Evolutionary conservation across 768 basidiomycete genomes (phyloP), one percentile per base, ranked within the genome.

Genomic region (Lactarius quietus): DNA sequence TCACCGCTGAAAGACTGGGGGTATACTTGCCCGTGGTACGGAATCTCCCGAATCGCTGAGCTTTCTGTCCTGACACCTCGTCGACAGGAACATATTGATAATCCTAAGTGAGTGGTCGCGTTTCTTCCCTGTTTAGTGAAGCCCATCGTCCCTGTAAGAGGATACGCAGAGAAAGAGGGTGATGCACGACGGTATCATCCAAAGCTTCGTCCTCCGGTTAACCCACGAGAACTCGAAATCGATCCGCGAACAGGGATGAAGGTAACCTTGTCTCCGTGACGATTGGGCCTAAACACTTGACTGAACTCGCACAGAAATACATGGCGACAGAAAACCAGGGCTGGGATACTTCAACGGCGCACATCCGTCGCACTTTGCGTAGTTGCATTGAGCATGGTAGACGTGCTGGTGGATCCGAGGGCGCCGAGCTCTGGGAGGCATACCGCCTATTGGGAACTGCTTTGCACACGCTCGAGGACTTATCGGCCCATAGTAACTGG

Each of bases 231-330:
- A 72, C 81, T 92, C 20, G 86, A 92, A 71, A 83, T 93, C 41
- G 90, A 94, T 70, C 78, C 80, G n/a, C 77, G 79, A 20, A 91
- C 85, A 2, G 91, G 91, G 3, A 92, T 93, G 90, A 92, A 92
- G 80, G 86, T 86, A 51, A 61, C 33, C 33, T 8, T 35, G 6
- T 3, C 20, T 17, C n/a, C 12, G 43, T 9, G 9, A 38, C 33
- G 51, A 31, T 18, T 43, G 6, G 15, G 41, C 17, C 36, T 23
- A 8, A 2, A 18, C 56, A 15, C 43, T 54, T 23, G 51, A 57
- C 26, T 9, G 23, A 39, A 28, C 26, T 18, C 65, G 36, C 26
- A 2, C 66, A 88, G 87, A 92, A 88, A 64, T 91, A 90, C 74
- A 92, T 93, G 78, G 89, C 89, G 2, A 87, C 87, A 43, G 83